Base-by-base conservation (phyloP, 2,329 filamentous ascomycete species). In the Colletotrichum agaves region DNA sequence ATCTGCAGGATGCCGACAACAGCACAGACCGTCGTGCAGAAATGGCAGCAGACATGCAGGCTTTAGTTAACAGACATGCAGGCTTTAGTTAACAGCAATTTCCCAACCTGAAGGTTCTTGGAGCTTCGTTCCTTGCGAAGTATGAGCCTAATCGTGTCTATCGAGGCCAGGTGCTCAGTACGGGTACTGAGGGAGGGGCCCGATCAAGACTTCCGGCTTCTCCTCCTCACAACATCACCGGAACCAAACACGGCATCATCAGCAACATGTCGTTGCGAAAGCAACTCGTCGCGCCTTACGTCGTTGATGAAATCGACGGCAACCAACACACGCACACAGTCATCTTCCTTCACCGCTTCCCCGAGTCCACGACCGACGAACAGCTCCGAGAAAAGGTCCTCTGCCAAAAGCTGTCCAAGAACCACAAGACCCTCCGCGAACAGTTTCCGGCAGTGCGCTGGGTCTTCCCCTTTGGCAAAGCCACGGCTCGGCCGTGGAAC, bases 261-360 rank as follows among this genome's bases (percentile, higher is more conserved):
- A 50, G n/a, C 33, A 35, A 53, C 7, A 59, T 59, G 56, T 11
- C 56, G 1, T 43, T 59, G 12, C 41, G 43, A 7, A 41, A 59
- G 56, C 43, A 59, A 47, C 43, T 59, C 31, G 23, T 21, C 11
- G 21, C 10, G 13, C 41, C 43, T 8, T 4, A 47, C 6, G 41
- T 49, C 13, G 31, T 39, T 10, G 19, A 59, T n/a, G 41, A 19
- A 10, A 5, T 11, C 11, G 11, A 53, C 31, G 41, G 41, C 39
- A 5, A 5, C 31, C 31, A 37, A 31, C 56, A 59, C 27, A 59
- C 43, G 15, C 43, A 59, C 31, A 59, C 43, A 12, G 56, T 59
- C 3, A 12, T 59, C 12, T 59, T 59, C n/a, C 56, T 59, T 8
- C 56, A 59, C 21, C 56, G 56, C 27, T 59, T 59, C 13, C 43